phyloP scores from a whole-genome alignment of 352 stramenopile species.

The Phytophthora sojae region DNA sequence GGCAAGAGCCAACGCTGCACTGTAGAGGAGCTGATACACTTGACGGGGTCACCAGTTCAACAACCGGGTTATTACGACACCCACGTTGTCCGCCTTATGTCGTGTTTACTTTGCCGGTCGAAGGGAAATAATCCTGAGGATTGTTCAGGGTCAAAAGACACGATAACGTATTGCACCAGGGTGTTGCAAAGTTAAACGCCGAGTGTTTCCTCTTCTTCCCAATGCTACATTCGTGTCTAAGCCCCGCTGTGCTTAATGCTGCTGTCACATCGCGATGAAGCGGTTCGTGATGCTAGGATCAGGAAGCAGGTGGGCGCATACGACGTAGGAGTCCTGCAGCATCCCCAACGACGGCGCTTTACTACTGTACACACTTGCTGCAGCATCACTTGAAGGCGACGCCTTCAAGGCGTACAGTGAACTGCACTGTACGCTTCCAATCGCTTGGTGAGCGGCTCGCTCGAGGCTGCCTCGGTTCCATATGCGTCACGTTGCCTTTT shows the following conservation, averaged over 20 bases:
- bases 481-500: slow-evolving; percentile 17
- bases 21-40: slow-evolving; percentile 17
- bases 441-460: neutral
- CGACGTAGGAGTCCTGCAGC: too few relatives aligned
- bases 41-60: slow-evolving; percentile 1
- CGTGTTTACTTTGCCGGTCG: neutral
- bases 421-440: neutral
- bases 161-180: neutral
- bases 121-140: too few relatives aligned
- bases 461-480: slow-evolving; percentile 12
- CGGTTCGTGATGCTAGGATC: neutral
- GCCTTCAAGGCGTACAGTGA: too few relatives aligned
- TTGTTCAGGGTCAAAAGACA: neutral
- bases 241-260: neutral
- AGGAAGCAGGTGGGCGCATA: neutral
- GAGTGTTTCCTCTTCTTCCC: too few relatives aligned
- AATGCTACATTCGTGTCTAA: neutral
- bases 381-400: too few relatives aligned
- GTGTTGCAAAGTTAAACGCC: neutral
- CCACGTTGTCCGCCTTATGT: neutral
- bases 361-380: neutral
- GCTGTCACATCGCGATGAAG: neutral
- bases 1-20: neutral
- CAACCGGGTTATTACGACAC: neutral
- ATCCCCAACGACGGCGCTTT: neutral